phyloP scores from a whole-genome alignment of 202 grass and related monocot genomes.

The Zoysia matrella region DNA sequence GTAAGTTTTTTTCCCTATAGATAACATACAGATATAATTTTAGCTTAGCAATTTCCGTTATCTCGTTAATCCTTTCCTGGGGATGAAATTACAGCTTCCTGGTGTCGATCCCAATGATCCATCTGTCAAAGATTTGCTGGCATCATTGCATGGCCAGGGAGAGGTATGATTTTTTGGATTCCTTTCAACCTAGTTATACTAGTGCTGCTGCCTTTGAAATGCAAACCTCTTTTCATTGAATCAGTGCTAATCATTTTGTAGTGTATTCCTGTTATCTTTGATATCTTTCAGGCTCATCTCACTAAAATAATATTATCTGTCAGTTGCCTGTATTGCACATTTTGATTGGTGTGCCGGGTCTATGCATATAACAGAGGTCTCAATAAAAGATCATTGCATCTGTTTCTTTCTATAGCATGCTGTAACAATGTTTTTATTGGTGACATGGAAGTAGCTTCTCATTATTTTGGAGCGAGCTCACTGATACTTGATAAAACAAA shows the following conservation, averaged over 20 bases:
- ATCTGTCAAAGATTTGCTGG: conserved; percentile 89
- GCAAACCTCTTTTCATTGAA: background rate
- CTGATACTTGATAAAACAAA: background rate
- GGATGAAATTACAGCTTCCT: conserved; percentile 66
- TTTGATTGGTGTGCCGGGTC: no score
- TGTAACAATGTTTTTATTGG: background rate
- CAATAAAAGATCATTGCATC: background rate
- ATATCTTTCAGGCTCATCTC: background rate
- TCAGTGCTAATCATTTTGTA: background rate
- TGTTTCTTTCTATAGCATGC: background rate
- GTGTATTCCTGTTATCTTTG: background rate
- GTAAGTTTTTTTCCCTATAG: conserved; percentile 44
- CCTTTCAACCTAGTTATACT: background rate
- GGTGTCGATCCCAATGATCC: conserved; percentile 98
- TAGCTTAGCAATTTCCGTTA: conserved; percentile 1
- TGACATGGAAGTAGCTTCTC: background rate
- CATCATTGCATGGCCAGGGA: conserved; percentile 73
- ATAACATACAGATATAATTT: background rate
- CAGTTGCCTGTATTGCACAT: background rate
- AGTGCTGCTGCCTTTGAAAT: background rate
- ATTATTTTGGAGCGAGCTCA: background rate
- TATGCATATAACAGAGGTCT: no score
- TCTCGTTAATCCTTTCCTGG: background rate
- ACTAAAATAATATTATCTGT: background rate
- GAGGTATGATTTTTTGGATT: conserved; percentile 51